Conservation (phyloP, 345 rosid species). For the Stellera chamaejasme region DNA sequence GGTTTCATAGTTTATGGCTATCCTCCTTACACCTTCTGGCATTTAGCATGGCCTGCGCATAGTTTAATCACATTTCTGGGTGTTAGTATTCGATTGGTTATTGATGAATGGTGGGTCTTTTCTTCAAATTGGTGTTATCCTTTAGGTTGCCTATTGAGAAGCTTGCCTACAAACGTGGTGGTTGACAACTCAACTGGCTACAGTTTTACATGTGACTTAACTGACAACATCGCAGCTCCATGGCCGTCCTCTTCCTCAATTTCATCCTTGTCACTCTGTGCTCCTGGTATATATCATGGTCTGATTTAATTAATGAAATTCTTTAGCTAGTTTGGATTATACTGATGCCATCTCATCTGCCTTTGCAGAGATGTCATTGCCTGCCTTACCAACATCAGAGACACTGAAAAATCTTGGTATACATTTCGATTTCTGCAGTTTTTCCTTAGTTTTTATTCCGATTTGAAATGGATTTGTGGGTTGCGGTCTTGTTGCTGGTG, state of each 20-base stretch:
- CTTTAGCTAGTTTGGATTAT: background rate
- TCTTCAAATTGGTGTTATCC: background rate
- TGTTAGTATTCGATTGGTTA: too few relatives aligned
- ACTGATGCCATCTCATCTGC: conserved; percentile 10
- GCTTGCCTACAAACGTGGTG: conserved; percentile 74
- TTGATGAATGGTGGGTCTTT: too few relatives aligned
- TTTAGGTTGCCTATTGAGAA: conserved; percentile 82
- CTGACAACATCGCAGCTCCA: conserved; percentile 93
- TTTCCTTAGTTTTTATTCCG: too few relatives aligned
- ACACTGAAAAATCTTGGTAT: conserved; percentile 62
- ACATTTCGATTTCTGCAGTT: background rate
- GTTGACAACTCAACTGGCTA: conserved; percentile 81
- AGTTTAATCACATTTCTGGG: too few relatives aligned
- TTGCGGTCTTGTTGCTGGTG: conserved; percentile 8
- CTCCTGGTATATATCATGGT: conserved; percentile 54
- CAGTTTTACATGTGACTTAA: conserved; percentile 92
- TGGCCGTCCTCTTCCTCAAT: conserved; percentile 92
- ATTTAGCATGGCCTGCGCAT: too few relatives aligned
- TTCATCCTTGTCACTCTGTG: conserved; percentile 83
- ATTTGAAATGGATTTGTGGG: too few relatives aligned
- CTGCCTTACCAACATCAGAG: conserved; percentile 87
- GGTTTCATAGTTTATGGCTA: too few relatives aligned
- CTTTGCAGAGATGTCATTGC: conserved; percentile 92
- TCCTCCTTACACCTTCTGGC: too few relatives aligned
- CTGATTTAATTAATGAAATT: background rate